These are phyloP conservation scores for Diplotaxis tenuifolia DNA, from an alignment of 345 rosid species.

Conservation along the genomic window DNA sequence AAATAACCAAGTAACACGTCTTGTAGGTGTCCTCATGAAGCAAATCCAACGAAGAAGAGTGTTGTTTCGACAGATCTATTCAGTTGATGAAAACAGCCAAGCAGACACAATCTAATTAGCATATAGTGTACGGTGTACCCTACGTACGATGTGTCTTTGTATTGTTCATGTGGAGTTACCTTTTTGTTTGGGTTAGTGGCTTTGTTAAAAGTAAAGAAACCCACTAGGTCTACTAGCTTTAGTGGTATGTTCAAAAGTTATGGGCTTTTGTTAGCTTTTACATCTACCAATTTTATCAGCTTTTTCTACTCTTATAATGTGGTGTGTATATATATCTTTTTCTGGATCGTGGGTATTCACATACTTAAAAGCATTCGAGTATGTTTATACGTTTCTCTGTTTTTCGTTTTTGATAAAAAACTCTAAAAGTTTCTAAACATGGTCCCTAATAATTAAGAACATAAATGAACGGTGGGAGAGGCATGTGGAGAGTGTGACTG, in stretches of 20 bases:
- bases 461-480: constrained; percentile 21
- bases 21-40: constrained; percentile 31
- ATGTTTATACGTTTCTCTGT: background rate
- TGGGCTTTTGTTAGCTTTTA: constrained; percentile 28
- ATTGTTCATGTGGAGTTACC: constrained; percentile 23
- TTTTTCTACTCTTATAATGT: background rate
- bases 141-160: constrained; percentile 19
- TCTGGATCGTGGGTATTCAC: background rate
- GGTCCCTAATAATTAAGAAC: constrained; percentile 21
- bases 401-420: background rate
- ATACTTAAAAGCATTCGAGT: background rate
- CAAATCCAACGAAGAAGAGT: constrained; percentile 6
- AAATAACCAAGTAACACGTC: constrained; percentile 10
- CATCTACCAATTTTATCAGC: background rate
- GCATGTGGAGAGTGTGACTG: constrained; percentile 30
- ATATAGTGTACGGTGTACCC: constrained; percentile 18
- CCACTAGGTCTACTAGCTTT: constrained; percentile 25
- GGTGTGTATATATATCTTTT: constrained; percentile 19
- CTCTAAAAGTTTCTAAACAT: background rate
- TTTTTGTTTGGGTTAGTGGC: constrained; percentile 7
- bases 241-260: constrained; percentile 26
- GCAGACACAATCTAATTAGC: constrained; percentile 32
- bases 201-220: constrained; percentile 18
- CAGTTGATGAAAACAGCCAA: constrained; percentile 16
- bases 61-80: constrained; percentile 22